Evolutionary conservation across 2,329 filamentous ascomycete genomes (phyloP).

Genomic region (Dactylellina leptospora): DNA sequence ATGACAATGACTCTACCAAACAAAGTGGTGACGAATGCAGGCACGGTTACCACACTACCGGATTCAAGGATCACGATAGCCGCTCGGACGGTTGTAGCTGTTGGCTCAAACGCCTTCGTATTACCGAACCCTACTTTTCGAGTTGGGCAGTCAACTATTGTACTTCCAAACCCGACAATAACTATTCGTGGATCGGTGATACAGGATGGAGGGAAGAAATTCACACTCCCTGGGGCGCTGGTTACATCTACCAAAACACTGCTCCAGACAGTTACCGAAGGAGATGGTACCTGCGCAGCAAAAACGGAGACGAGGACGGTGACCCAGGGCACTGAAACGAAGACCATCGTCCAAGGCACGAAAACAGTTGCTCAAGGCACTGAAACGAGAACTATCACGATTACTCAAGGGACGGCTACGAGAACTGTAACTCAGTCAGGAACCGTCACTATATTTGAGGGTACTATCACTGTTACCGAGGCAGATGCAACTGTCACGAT

Average conservation of each 20-base stretch:
- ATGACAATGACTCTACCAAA: constrained; percentile 5
- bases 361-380: background rate
- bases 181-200: background rate
- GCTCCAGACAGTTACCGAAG: background rate
- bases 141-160: background rate
- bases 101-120: constrained; percentile 1
- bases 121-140: constrained; percentile 5
- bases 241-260: background rate
- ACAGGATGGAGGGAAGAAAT: constrained; percentile 1
- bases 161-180: background rate
- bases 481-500: background rate
- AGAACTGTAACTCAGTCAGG: constrained; percentile 3
- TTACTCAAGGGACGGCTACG: background rate
- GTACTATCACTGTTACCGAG: background rate
- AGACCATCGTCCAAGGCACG: background rate
- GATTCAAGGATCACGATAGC: background rate
- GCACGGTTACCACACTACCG: background rate
- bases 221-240: constrained; percentile 1
- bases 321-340: background rate
- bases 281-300: background rate
- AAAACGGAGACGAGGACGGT: background rate
- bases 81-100: background rate
- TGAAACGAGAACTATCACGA: too few species aligned
- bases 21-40: background rate
- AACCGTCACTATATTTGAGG: background rate